These are phyloP conservation scores for Scorias spongiosa DNA, from an alignment of 2,329 filamentous ascomycete genomes.

Conservation along the genomic window DNA sequence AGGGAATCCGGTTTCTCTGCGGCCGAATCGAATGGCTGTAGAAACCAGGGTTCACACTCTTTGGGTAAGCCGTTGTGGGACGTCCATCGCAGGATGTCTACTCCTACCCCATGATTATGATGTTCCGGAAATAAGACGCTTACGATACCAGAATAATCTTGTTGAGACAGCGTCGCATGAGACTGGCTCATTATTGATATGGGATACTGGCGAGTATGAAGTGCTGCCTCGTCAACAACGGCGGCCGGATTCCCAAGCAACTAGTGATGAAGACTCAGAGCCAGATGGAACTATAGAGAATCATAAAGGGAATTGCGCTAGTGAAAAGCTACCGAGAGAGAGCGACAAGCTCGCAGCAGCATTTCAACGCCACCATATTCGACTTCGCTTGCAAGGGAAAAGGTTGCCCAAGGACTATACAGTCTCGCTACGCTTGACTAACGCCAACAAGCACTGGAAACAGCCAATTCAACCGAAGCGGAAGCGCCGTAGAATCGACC, in stretches of 20 bases:
- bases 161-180: constrained; percentile 28
- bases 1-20: constrained; percentile 25
- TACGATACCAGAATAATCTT: constrained; percentile 25
- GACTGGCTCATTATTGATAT: constrained; percentile 30
- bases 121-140: not conserved
- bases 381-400: constrained; percentile 26
- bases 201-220: constrained; percentile 31
- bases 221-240: constrained; percentile 17
- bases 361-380: constrained; percentile 25
- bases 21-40: constrained; percentile 27
- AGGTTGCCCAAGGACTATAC: constrained; percentile 26
- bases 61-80: constrained; percentile 17
- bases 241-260: constrained; percentile 9
- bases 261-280: constrained; percentile 21
- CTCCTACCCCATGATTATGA: not conserved
- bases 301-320: not conserved
- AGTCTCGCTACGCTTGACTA: constrained; percentile 24
- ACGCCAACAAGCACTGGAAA: constrained; percentile 16
- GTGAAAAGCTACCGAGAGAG: constrained; percentile 7
- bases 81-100: not conserved
- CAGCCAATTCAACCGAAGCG: constrained; percentile 14
- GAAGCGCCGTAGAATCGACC: constrained; percentile 14
- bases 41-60: constrained; percentile 31
- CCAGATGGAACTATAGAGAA: constrained; percentile 8
- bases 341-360: constrained; percentile 24